Base-by-base conservation (phyloP, 345 rosid species). In the Erucastrum elatum region DNA sequence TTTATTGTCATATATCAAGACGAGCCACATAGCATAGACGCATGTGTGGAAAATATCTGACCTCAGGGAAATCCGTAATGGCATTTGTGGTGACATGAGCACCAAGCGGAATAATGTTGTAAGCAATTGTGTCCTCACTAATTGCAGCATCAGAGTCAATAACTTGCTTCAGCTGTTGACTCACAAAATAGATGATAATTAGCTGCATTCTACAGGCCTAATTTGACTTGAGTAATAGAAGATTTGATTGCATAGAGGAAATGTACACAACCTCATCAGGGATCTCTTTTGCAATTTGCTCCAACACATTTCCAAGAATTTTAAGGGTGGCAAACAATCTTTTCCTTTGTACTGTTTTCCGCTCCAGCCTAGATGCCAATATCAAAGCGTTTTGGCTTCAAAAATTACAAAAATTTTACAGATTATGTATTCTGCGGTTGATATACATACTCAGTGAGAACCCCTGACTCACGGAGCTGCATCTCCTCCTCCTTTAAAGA, bases 131-230 rank as follows among this genome's bases (percentile, higher is more conserved):
- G 78, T 93, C 99, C 74, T 95, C 97, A 1, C 96, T 91, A 97
- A 95, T 91, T 39, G 91, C 87, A 73, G 95, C 97, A 79, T 95
- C 99, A 55, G 94, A 84, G 49, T 95, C 97, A 79, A 95, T 95
- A 80, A 91, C 76, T 74, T 81, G 86, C 75, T 85, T 90, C 78
- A 95, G 85, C 98, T 94, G 97, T 84, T 82, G 80, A 81, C 75
- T 60, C 12, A 71, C 64, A 80, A 39, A 65, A 55, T 10, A 78
- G 59, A 17, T 1, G 16, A 17, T 0, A 17, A 41, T 51, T 11
- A 77, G 76, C 71, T 62, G 71, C 44, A 55, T 63, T 39, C 27
- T 53, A 26, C 21, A 64, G 11, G 62, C 8, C 30, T 68, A 31
- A 35, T 8, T 66, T 37, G 62, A 62, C 26, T 26, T 6, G 29